phyloP scores from a whole-genome alignment of 176 grass and related monocot species.

The Triticum turgidum region DNA sequence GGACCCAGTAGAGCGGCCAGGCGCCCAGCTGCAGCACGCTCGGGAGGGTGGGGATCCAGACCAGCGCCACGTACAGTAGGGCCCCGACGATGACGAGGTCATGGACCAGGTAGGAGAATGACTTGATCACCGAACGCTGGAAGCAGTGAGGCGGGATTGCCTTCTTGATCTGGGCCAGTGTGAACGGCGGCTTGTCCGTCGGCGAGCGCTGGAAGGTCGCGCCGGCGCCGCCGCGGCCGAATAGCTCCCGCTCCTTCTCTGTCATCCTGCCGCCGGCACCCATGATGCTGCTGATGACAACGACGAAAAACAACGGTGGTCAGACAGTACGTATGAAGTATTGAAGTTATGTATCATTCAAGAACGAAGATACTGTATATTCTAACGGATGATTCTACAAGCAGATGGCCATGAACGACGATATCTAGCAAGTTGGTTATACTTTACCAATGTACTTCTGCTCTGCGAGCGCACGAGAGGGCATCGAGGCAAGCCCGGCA shows the following conservation, averaged over 20 bases:
- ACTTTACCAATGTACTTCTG: background rate
- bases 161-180: slow-evolving; percentile 89
- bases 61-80: slow-evolving; percentile 66
- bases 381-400: background rate
- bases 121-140: slow-evolving; percentile 69
- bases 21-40: slow-evolving; percentile 25
- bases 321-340: background rate
- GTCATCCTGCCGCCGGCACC: slow-evolving; percentile 93
- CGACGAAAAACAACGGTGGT: background rate
- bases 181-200: slow-evolving; percentile 70
- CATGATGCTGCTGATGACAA: slow-evolving; percentile 43
- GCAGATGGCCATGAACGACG: background rate
- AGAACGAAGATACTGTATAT: background rate
- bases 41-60: slow-evolving; percentile 52
- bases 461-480: background rate
- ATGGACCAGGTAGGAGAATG: slow-evolving; percentile 80
- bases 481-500: background rate
- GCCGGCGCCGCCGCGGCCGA: background rate
- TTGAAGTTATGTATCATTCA: background rate
- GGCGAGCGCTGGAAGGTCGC: slow-evolving; percentile 52
- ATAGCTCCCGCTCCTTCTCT: slow-evolving; percentile 43
- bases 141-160: slow-evolving; percentile 94
- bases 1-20: slow-evolving; percentile 74
- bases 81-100: slow-evolving; percentile 53
- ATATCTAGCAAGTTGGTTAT: slow-evolving; percentile 7